Percentiles rank a stretch among this genome's conserved stretches.
These are phyloP conservation scores for Termitomyces heimii DNA, from an alignment of 768 basidiomycete species.

Conservation along the genomic window DNA sequence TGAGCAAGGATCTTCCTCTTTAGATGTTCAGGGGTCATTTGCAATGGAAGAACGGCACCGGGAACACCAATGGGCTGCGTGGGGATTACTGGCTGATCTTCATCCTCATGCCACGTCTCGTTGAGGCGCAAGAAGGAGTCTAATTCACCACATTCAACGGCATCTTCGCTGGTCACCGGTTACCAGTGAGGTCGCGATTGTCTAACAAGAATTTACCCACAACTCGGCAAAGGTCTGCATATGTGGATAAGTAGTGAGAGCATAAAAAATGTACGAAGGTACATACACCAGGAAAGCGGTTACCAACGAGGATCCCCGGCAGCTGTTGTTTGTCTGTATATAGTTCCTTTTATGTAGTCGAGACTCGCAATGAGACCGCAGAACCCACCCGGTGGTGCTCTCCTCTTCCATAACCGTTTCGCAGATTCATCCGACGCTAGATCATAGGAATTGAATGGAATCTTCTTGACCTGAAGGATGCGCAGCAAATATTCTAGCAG, in stretches of 20 bases:
- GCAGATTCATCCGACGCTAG: slow-evolving; percentile 81
- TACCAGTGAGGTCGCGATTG: slow-evolving; percentile 4
- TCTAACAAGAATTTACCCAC: slow-evolving; percentile 32
- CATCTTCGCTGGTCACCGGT: slow-evolving; percentile 57
- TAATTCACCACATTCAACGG: slow-evolving; percentile 75
- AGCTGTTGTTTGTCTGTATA: slow-evolving; percentile 80
- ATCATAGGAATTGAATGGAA: slow-evolving; percentile 77
- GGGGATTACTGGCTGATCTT: slow-evolving; percentile 48
- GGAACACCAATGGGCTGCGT: slow-evolving; percentile 73
- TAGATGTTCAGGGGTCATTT: slow-evolving; percentile 78
- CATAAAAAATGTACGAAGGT: background rate
- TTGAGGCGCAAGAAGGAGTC: slow-evolving; percentile 66
- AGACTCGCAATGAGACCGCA: background rate
- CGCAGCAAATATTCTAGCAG: slow-evolving; percentile 70
- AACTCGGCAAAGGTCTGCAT: slow-evolving; percentile 66
- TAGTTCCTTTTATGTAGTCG: background rate
- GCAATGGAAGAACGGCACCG: slow-evolving; percentile 64
- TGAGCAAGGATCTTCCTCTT: slow-evolving; percentile 48
- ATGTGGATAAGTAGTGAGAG: slow-evolving; percentile 3
- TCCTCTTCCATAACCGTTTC: slow-evolving; percentile 76
- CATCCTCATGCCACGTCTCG: slow-evolving; percentile 65
- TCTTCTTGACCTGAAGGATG: slow-evolving; percentile 82
- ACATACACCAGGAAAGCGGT: slow-evolving; percentile 71
- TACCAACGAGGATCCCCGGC: slow-evolving; percentile 78
- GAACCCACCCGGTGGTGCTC: slow-evolving; percentile 57